Base-by-base conservation (phyloP, 2,329 filamentous ascomycete genomes). In the Aspergillus neotritici region DNA sequence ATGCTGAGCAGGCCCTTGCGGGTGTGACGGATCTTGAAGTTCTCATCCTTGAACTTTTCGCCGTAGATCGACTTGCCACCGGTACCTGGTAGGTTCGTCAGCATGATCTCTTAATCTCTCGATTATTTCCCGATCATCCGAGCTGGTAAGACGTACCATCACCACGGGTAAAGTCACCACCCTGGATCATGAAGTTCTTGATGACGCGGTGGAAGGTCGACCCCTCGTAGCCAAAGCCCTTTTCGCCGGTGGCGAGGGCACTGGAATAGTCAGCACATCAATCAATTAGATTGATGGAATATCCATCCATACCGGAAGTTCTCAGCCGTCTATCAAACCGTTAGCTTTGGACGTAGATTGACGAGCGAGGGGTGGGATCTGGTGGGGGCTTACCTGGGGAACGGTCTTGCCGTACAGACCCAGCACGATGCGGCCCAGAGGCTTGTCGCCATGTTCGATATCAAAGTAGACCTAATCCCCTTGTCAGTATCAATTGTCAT, bases 161-260 rank as follows among this genome's bases (percentile, higher is more conserved):
- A 35, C 75, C 75, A 21, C 71, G 74, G 52, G 80, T 84, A 66
- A 84, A 83, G 63, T 84, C 80, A 64, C 80, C 81, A 57, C 80
- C 81, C 66, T 84, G 80, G 51, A 84, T 82, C 80, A 85, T 84
- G 68, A 84, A 84, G 49, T 78, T 64, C 67, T 81, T 80, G 70
- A 85, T 84, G 51, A 84, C 79, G 59, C 82, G 79, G 72, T 85
- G 82, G 75, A 85, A 84, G 49, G 70, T 73, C 32, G 79, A 82
- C 40, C 78, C 78, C 65, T 83, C 73, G 60, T 83, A 85, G 34
- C 80, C 80, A 56, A 77, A 83, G 57, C 80, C 80, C 67, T 83
- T 79, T 70, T 83, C 78, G 56, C 80, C 80, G 44, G 80, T 84
- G 51, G 79, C 78, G 45, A 84, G 68, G 63, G 78, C 79, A 44